phyloP scores from a whole-genome alignment of 2,329 filamentous ascomycete genomes.

The Fusarium protoensiforme region DNA sequence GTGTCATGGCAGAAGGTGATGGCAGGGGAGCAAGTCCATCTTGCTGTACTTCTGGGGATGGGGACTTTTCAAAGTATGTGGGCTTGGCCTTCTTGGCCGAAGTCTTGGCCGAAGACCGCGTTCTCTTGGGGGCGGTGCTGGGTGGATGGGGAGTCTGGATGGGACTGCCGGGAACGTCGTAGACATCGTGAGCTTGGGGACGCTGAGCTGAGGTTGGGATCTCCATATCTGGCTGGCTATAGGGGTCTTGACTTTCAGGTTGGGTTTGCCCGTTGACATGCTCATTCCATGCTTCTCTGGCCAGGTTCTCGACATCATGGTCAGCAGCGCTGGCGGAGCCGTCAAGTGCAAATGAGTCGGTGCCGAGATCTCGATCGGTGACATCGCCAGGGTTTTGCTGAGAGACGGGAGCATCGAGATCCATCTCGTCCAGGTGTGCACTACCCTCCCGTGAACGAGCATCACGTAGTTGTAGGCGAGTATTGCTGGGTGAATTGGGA shows the following conservation, averaged over 20 bases:
- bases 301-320: conserved; percentile 45
- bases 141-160: conserved; percentile 31
- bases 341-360: conserved; percentile 13
- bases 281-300: conserved; percentile 50
- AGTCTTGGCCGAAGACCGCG: conserved; percentile 50
- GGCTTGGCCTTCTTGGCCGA: conserved; percentile 60
- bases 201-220: conserved; percentile 34
- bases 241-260: conserved; percentile 15
- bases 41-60: conserved; percentile 31
- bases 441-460: conserved; percentile 44
- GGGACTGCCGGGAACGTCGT: conserved; percentile 41
- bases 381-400: conserved; percentile 13
- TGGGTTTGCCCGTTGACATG: conserved; percentile 46
- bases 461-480: conserved; percentile 40
- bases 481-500: conserved; percentile 44
- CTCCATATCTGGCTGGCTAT: conserved; percentile 17
- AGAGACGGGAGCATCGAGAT: conserved; percentile 31
- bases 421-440: conserved; percentile 37
- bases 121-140: conserved; percentile 39
- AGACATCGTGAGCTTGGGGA: conserved; percentile 33
- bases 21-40: conserved; percentile 42
- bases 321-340: conserved; percentile 21
- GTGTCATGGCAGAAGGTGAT: conserved; percentile 48
- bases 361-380: conserved; percentile 16
- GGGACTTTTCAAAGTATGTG: conserved; percentile 54